Percentiles rank a stretch among this genome's conserved stretches.
Evolutionary conservation across 1,284 basidiomycete species (phyloP).

Genomic region (Rhodotorula sp.): DNA sequence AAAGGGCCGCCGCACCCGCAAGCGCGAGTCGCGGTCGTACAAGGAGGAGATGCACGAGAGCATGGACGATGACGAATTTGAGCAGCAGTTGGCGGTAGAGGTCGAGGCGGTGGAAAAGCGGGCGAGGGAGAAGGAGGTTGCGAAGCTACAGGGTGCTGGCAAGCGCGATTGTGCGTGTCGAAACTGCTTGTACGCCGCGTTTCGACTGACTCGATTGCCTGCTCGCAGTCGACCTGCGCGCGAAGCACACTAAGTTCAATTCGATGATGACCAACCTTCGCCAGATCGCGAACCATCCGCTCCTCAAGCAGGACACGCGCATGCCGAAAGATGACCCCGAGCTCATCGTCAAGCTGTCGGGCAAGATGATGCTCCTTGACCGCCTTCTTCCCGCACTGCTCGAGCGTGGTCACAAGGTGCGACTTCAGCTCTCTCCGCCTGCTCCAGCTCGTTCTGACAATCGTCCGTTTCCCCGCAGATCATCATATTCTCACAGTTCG

Average conservation of each 20-base stretch:
- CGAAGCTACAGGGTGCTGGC: background rate
- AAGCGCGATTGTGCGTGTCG: slow-evolving; percentile 5
- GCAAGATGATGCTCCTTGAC: slow-evolving; percentile 96
- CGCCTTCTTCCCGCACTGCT: slow-evolving; percentile 84
- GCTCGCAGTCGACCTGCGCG: background rate
- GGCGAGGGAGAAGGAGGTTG: background rate
- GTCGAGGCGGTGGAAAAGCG: background rate
- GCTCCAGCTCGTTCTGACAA: background rate
- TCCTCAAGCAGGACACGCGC: slow-evolving; percentile 72
- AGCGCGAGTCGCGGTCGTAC: slow-evolving; percentile 45
- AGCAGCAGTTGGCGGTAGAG: slow-evolving; percentile 7
- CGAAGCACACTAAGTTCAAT: slow-evolving; percentile 19
- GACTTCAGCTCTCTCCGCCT: background rate
- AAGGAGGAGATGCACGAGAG: slow-evolving; percentile 6
- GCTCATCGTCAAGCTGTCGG: slow-evolving; percentile 77
- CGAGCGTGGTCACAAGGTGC: slow-evolving; percentile 71
- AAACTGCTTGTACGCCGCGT: rapidly evolving
- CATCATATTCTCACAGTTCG: slow-evolving; percentile 89
- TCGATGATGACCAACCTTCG: slow-evolving; percentile 83
- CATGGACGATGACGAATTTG: slow-evolving; percentile 30
- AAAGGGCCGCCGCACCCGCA: slow-evolving; percentile 11
- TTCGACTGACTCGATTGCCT: background rate
- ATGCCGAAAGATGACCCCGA: slow-evolving; percentile 58
- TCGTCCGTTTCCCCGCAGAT: slow-evolving; percentile 47
- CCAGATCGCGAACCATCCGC: slow-evolving; percentile 70